phyloP scores from a whole-genome alignment of 2,329 filamentous ascomycete genomes.

The Talaromyces rugulosus region DNA sequence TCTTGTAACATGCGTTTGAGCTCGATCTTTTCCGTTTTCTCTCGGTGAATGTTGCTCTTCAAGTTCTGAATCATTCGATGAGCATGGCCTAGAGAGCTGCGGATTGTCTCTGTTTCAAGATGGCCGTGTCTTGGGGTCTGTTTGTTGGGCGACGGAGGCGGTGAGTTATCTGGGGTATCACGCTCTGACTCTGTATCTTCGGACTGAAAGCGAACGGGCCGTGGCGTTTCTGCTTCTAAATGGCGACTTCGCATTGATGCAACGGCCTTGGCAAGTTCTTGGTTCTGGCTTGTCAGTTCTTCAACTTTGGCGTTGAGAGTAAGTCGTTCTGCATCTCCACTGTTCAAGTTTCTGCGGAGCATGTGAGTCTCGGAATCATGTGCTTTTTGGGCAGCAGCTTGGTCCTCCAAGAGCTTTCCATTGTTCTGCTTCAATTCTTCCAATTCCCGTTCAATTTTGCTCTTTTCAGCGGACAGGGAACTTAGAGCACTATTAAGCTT shows the following conservation, averaged over 20 bases:
- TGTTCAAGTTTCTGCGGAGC: slow-evolving; percentile 72
- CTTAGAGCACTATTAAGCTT: slow-evolving; percentile 72
- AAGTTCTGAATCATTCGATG: slow-evolving; percentile 96
- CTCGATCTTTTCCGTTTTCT: slow-evolving; percentile 98
- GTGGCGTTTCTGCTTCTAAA: slow-evolving; percentile 60
- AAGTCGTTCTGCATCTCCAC: slow-evolving; percentile 74
- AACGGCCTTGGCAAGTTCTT: slow-evolving; percentile 81
- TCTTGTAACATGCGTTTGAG: slow-evolving; percentile 93
- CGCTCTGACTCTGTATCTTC: slow-evolving; percentile 64
- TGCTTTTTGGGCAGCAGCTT: slow-evolving; percentile 69
- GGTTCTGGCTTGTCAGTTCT: slow-evolving; percentile 82
- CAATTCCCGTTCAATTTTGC: slow-evolving; percentile 72
- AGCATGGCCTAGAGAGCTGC: slow-evolving; percentile 88
- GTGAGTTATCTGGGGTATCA: slow-evolving; percentile 81
- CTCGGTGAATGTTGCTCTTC: slow-evolving; percentile 89
- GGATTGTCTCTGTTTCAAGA: slow-evolving; percentile 92
- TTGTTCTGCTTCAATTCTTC: slow-evolving; percentile 83
- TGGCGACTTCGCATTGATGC: slow-evolving; percentile 63
- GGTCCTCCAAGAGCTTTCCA: slow-evolving; percentile 75
- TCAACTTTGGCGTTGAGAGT: slow-evolving; percentile 79
- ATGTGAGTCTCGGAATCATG: slow-evolving; percentile 85
- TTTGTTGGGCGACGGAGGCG: slow-evolving; percentile 85
- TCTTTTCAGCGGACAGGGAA: slow-evolving; percentile 69
- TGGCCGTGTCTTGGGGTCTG: slow-evolving; percentile 84
- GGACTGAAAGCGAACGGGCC: slow-evolving; percentile 58